These are phyloP conservation scores for Aureobasidium leucospermi DNA, from an alignment of 2,329 filamentous ascomycete species.

Conservation along the genomic window DNA sequence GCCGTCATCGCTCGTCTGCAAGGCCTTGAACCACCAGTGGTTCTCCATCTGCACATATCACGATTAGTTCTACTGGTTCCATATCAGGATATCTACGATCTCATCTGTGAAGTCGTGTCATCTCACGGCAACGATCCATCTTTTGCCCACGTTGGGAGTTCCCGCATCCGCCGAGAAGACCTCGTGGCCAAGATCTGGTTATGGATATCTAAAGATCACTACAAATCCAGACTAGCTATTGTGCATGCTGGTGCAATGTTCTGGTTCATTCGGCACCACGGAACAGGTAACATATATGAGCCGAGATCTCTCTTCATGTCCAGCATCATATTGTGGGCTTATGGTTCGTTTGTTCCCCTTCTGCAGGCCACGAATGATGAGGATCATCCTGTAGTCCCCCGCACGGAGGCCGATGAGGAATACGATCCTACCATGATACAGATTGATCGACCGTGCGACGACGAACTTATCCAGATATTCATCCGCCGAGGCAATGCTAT, in stretches of 20 bases:
- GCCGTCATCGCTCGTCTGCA: constrained; percentile 13
- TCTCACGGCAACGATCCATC: not conserved
- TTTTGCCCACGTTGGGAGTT: not conserved
- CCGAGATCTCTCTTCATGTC: constrained; percentile 15
- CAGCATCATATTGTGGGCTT: constrained; percentile 15
- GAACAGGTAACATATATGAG: constrained; percentile 14
- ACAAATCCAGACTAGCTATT: constrained; percentile 15
- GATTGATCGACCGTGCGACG: constrained; percentile 19
- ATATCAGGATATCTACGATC: constrained; percentile 12
- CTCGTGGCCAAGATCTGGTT: constrained; percentile 13
- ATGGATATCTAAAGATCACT: constrained; percentile 17
- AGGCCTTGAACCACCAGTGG: constrained; percentile 14
- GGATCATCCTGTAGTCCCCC: not conserved
- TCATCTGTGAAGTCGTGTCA: constrained; percentile 7
- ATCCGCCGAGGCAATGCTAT: constrained; percentile 18
- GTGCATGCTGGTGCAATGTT: constrained; percentile 17
- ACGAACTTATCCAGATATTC: constrained; percentile 20
- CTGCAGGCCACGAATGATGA: constrained; percentile 6
- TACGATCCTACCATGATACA: constrained; percentile 18
- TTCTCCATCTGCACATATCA: constrained; percentile 16
- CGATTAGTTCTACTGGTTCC: constrained; percentile 16
- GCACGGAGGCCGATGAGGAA: not conserved
- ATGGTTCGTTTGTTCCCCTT: constrained; percentile 15
- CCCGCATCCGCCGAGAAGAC: constrained; percentile 6
- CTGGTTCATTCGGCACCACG: constrained; percentile 17